phyloP scores from a whole-genome alignment of 495 filamentous ascomycete genomes.

The Penicillium maclennaniae region DNA sequence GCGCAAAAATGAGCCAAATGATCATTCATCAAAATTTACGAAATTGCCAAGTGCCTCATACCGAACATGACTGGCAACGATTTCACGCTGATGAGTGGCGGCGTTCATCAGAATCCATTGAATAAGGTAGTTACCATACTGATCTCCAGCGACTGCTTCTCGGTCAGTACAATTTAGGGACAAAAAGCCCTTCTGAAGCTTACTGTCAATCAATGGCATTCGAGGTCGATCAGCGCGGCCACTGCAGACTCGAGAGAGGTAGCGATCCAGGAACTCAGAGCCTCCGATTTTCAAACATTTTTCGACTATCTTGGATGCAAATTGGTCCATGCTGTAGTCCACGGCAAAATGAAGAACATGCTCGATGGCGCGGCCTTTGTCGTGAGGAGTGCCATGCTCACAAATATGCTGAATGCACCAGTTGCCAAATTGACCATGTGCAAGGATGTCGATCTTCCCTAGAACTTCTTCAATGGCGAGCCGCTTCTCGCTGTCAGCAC shows the following conservation, averaged over 20 bases:
- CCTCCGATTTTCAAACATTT: slow-evolving; percentile 98
- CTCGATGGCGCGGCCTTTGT: slow-evolving; percentile 89
- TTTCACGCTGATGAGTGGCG: slow-evolving; percentile 79
- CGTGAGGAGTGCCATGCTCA: slow-evolving; percentile 88
- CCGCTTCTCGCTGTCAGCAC: slow-evolving; percentile 57
- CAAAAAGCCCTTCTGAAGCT: slow-evolving; percentile 21
- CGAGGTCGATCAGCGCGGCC: slow-evolving; percentile 86
- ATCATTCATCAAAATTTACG: background rate
- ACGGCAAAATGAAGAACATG: slow-evolving; percentile 88
- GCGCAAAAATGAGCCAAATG: slow-evolving; percentile 2
- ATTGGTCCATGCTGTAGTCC: slow-evolving; percentile 99
- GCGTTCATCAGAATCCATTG: slow-evolving; percentile 94
- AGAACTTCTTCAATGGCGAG: slow-evolving; percentile 96
- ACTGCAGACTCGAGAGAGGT: slow-evolving; percentile 90
- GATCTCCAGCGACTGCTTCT: slow-evolving; percentile 77
- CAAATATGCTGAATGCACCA: slow-evolving; percentile 99
- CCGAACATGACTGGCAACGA: slow-evolving; percentile 90
- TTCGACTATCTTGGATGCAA: slow-evolving; percentile 97
- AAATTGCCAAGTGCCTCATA: slow-evolving; percentile 20
- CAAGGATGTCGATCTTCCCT: slow-evolving; percentile 87
- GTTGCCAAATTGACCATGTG: slow-evolving; percentile 98
- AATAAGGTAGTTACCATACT: slow-evolving; percentile 97
- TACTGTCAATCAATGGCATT: slow-evolving; percentile 94
- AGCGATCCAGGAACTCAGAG: slow-evolving; percentile 83
- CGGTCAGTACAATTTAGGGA: slow-evolving; percentile 22